Base-by-base conservation (phyloP, 202 grass and related monocot species). In the Setaria viridis region DNA sequence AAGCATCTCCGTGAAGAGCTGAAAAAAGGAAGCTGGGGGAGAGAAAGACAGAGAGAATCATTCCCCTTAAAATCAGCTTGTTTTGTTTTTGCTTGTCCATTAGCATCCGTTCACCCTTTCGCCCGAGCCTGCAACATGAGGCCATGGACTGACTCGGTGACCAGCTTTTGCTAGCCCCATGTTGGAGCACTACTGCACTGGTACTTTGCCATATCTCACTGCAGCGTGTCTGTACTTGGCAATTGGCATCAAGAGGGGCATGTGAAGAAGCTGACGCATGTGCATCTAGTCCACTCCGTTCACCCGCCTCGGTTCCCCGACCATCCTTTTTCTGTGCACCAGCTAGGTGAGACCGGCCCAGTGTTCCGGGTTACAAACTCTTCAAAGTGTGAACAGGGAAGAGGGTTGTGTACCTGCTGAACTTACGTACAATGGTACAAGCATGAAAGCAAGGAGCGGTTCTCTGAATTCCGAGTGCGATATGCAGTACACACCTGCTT, bases 1-100 rank as follows among this genome's bases (percentile, higher is more conserved):
- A 70, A 85, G 83, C 74, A 78, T 70, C n/a, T 66, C 69, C 62
- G 33, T 11, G 21, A 73, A 65, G 69, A 74, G 21, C 62, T 54
- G 55, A n/a, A 21, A 64, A 42, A 54, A 19, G 51, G 34, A 43
- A 45, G n/a, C 45, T 41, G 39, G 39, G 39, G 20, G 5, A 2
- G 50, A 41, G 54, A 14, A 79, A 70, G 16, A 60, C 32, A 72
- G 20, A 32, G 76, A 71, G 75, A 79, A 65, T 73, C 75, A 11
- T 81, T 70, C 66, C 50, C 79, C 20, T 57, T 57, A 4, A 70
- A 70, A 43, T 29, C 79, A 30, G 64, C 19, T 41, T 9, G 45
- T 21, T 80, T 80, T 63, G 56, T 64, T 80, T 86, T 64, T 20
- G 33, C 56, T 65, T 72, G 67, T 79, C 66, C 76, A 14, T 72